These are phyloP conservation scores for Salinomyces thailandicus DNA, from an alignment of 2,329 filamentous ascomycete genomes.

Conservation along the genomic window DNA sequence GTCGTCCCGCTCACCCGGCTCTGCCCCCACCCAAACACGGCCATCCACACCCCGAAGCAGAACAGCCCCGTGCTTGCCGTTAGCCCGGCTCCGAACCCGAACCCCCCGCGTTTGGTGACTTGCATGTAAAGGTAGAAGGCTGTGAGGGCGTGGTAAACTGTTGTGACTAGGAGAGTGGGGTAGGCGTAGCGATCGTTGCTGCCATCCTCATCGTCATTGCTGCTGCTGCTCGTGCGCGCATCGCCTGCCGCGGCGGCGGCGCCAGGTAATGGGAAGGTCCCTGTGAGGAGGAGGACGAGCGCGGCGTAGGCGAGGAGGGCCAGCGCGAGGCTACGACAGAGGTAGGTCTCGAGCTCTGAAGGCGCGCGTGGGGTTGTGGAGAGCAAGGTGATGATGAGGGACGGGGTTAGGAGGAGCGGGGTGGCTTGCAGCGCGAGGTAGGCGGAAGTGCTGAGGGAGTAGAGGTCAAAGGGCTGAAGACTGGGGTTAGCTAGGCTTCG, in stretches of 20 bases:
- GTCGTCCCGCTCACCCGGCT: slow-evolving; percentile 52
- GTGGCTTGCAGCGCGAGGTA: slow-evolving; percentile 37
- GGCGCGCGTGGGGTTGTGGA: slow-evolving; percentile 44
- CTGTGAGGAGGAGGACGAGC: slow-evolving; percentile 58
- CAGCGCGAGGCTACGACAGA: slow-evolving; percentile 60
- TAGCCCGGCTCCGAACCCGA: slow-evolving; percentile 49
- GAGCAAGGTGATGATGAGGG: slow-evolving; percentile 50
- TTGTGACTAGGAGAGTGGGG: slow-evolving; percentile 56
- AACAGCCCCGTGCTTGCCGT: slow-evolving; percentile 48
- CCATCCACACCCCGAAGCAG: slow-evolving; percentile 54
- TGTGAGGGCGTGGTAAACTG: slow-evolving; percentile 51
- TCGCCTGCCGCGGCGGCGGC: too few relatives aligned
- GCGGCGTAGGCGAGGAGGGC: slow-evolving; percentile 54
- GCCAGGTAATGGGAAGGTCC: slow-evolving; percentile 45
- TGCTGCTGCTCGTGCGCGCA: slow-evolving; percentile 3
- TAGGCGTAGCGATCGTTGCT: slow-evolving; percentile 36
- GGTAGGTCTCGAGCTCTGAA: slow-evolving; percentile 59
- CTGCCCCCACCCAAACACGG: slow-evolving; percentile 45
- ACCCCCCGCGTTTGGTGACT: slow-evolving; percentile 16
- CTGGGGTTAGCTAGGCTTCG: background rate
- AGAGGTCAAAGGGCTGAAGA: slow-evolving; percentile 24
- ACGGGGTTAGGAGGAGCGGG: slow-evolving; percentile 49
- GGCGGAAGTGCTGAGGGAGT: slow-evolving; percentile 34
- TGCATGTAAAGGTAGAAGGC: slow-evolving; percentile 60
- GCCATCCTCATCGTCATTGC: background rate